Base-by-base conservation (phyloP, 306 rosid species). In the Castanea mollissima region DNA sequence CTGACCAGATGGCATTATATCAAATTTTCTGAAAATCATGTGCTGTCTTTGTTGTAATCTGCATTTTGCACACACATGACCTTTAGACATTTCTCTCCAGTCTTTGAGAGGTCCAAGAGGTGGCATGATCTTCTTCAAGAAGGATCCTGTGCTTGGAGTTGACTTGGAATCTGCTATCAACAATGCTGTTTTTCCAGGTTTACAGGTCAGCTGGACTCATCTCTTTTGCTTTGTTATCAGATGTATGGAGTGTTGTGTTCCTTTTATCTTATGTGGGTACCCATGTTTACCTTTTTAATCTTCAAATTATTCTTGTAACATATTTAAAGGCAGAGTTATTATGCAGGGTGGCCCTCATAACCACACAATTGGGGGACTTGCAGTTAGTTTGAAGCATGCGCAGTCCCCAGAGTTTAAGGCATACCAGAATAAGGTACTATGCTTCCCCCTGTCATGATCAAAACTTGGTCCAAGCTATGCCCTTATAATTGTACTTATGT, bases 321-420 rank as follows among this genome's bases (percentile, higher is more conserved):
- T 51, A 55, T 67, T 68, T 2, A 6, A 54, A 25, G 34, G n/a
- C n/a, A 23, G 25, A 54, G 41, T 60, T 51, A 71, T 78, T 70
- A 14, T 88, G 76, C 84, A 94, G 99, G 99, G 99, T 72, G 99
- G 99, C 86, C 99, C 99, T 78, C 99, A 92, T 83, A 94, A 94
- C 83, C 94, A 94, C 90, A 94, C 97, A 69, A 94, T 94, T 78
- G 99, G 97, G 16, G 99, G 99, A 73, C 95, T 94, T 60, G 92
- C 99, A 7, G 97, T 92, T 65, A 90, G 93, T 89, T 85, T 94
- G 86, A 88, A 91, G 85, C 76, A 90, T 76, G 99, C 97, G 1
- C 93, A 86, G 68, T 86, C 95, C 31, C 88, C 83, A 29, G 95
- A 91, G 75, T 94, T 92, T 80, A 91, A 90, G 85, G 87, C 44